Evolutionary conservation across 75 land plant species (phyloP), one percentile per base, ranked within the genome.

Genomic region (Selaginella moellendorffii): DNA sequence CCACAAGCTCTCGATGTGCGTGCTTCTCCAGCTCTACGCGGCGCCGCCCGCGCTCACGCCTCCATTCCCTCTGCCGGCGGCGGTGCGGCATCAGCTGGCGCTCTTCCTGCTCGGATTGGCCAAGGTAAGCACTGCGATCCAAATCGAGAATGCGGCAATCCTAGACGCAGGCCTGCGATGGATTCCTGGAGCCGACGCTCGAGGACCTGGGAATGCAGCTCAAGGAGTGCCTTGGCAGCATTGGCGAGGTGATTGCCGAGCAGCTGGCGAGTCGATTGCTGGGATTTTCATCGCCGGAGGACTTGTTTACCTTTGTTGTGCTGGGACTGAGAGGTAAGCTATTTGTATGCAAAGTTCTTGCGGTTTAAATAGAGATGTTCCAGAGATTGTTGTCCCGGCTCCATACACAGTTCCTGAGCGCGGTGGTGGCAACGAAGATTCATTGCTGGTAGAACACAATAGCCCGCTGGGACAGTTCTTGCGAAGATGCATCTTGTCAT

Each of bases 401-500:
- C 29, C 65, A n/a, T 70, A 70, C 53, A 59, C 42, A 23, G 66
- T 69, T 9, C 36, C 63, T 25, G 89, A 83, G n/a, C 53, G 70
- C 0, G 63, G 67, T 30, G 46, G 68, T 26, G n/a, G n/a, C n/a
- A 89, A 83, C 28, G 98, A 82, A 42, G 81, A 82, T n/a, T 85
- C 81, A 21, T 70, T 83, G 54, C 63, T 72, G 66, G 66, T 93
- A 74, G 87, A 93, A 26, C 80, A 84, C 9, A 77, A 65, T 54
- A 88, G 96, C 65, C 69, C 69, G 31, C 56, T 85, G 28, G 98
- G 98, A 12, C 70, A 80, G 54, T 88, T 81, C 74, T 65, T 93
- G n/a, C 81, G 98, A 0, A 78, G 87, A 26, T 93, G 98, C 53
- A 68, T 83, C 53, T 81, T 93, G 64, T 69, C 96, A 12, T 93